phyloP scores from a whole-genome alignment of 225 moss, liverwort and hornwort species.

The Physcomitrium patens region DNA sequence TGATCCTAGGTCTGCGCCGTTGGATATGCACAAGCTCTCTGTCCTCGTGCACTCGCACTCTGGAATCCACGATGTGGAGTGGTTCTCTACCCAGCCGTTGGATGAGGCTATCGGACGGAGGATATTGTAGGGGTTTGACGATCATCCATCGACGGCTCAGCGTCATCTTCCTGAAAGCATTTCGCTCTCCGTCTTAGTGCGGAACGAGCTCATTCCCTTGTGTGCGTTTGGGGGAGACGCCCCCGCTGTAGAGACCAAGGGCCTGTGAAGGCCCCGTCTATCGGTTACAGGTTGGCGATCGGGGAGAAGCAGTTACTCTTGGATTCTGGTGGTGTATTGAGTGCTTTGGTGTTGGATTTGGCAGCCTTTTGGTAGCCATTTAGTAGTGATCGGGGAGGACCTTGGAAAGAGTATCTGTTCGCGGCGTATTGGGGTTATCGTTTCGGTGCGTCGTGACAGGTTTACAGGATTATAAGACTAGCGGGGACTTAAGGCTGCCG shows the following conservation, averaged over 20 bases:
- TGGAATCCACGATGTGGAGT: constrained; percentile 23
- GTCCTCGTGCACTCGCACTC: constrained; percentile 8
- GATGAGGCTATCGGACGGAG: not conserved
- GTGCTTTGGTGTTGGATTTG: constrained; percentile 14
- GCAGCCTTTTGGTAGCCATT: constrained; percentile 35
- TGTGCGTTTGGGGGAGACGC: constrained; percentile 16
- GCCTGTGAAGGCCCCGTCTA: constrained; percentile 24
- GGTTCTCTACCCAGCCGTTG: not conserved
- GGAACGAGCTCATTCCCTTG: not conserved
- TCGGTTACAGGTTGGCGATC: not conserved
- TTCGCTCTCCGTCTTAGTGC: constrained; percentile 16
- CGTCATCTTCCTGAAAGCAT: constrained; percentile 21
- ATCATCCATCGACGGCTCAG: not conserved
- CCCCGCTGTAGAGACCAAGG: constrained; percentile 28
- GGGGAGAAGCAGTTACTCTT: not conserved
- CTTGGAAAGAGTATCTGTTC: no score
- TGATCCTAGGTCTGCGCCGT: not conserved
- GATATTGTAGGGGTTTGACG: rapidly evolving
- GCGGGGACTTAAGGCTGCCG: no score
- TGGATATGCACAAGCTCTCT: constrained; percentile 24
- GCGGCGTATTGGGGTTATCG: not conserved
- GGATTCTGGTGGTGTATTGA: constrained; percentile 9
- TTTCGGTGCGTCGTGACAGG: constrained; percentile 29
- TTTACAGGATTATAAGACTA: not conserved
- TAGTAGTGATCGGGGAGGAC: not conserved